Evolutionary conservation across 2,329 filamentous ascomycete species (phyloP), one percentile per base, ranked within the genome.

Genomic region (Phoma sp.): DNA sequence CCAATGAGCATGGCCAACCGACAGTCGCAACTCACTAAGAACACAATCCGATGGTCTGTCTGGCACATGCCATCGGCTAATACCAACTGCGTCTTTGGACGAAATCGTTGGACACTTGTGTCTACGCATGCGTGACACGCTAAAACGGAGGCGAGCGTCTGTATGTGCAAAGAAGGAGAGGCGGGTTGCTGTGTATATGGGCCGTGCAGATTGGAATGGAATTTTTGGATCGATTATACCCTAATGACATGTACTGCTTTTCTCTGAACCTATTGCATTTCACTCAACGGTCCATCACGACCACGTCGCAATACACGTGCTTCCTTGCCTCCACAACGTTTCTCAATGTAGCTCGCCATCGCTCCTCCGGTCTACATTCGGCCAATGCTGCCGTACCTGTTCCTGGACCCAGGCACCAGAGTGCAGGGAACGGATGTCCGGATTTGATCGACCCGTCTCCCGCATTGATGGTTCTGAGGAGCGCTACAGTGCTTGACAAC

Each of bases 61-160:
- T 49, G 51, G 51, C 29, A 55, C 51, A 55, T 41, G 51, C 35
- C 22, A 55, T 55, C 51, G 51, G 51, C 45, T 55, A 36, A 49
- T 50, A 39, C 32, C 19, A 36, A 24, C 25, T 8, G 25, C 31
- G 6, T 35, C 41, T 9, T 45, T 43, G 12, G 41, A 51, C 40
- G 29, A 27, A 51, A 25, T 19, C 36, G 36, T 13, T 38, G 21
- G 17, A 21, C 19, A 9, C 17, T 6, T 17, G 15, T 27, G 12
- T 38, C 24, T 2, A 17, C 35, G 35, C 6, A 10, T n/a, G 12
- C 12, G 13, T 6, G 8, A n/a, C 32, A 35, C 32, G n/a, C 8
- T 13, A 43, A 9, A 46, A 36, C 6, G 49, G 25, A 25, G 32
- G 38, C 17, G 9, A 43, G 32, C 31, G 37, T 21, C 40, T 45